A percentile compares a stretch with the other conserved stretches of the same genome.
These are phyloP conservation scores for Mycocentrospora acerina DNA, from an alignment of 2,329 filamentous ascomycete genomes.

Conservation along the genomic window DNA sequence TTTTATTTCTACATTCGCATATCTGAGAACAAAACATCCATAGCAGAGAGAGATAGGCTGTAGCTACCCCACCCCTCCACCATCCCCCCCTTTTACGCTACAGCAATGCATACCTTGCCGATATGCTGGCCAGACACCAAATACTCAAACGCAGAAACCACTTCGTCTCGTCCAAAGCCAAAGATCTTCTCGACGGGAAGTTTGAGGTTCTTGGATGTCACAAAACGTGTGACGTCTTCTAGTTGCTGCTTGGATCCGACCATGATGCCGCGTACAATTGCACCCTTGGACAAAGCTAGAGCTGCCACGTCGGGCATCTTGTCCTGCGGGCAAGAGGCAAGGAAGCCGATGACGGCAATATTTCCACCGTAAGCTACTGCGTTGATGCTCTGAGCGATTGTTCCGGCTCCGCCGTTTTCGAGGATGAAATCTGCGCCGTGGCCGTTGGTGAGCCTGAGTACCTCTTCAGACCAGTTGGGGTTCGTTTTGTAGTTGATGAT, in stretches of 20 bases:
- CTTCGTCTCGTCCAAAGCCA: conserved; percentile 32
- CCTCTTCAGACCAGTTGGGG: conserved; percentile 50
- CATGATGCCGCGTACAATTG: conserved; percentile 51
- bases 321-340: conserved; percentile 23
- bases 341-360: conserved; percentile 50
- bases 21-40: no score
- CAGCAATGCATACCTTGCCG: conserved; percentile 23
- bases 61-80: no score
- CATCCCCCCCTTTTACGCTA: no score
- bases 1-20: no score
- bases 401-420: conserved; percentile 43
- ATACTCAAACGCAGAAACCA: conserved; percentile 36
- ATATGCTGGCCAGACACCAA: conserved; percentile 36
- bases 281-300: conserved; percentile 30
- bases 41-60: no score
- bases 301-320: conserved; percentile 37
- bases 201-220: conserved; percentile 29
- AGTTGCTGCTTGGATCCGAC: conserved; percentile 60
- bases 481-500: conserved; percentile 54
- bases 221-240: conserved; percentile 37
- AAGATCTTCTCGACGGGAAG: conserved; percentile 36
- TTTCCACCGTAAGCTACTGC: conserved; percentile 49
- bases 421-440: conserved; percentile 48
- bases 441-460: conserved; percentile 47
- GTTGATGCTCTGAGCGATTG: conserved; percentile 47